Evolutionary conservation across 306 rosid genomes (phyloP), one percentile per base, ranked within the genome.

Genomic region (Vicia faba): DNA sequence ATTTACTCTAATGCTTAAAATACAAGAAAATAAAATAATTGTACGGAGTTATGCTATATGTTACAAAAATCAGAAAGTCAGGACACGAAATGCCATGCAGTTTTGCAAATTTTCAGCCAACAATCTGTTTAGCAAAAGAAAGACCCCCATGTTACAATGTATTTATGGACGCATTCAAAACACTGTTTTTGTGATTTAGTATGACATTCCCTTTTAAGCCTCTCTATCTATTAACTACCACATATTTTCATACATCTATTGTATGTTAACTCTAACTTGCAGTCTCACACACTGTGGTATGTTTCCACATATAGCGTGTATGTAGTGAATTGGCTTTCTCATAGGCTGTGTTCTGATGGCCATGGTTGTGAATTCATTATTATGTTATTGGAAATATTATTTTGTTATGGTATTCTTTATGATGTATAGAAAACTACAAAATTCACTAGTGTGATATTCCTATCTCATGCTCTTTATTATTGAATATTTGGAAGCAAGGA

Each of bases 1-100:
- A 38, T 36, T 39, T 46, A 38, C 49, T 50, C 57, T 44, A 66
- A 75, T 49, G 59, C 15, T 56, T 59, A 28, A 28, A 59, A 38
- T 58, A 11, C 46, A 58, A 18, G 39, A 43, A 64, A 64, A 41
- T 54, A 73, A 43, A 54, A 14, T 19, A 63, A 39, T 51, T 26
- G 25, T 20, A 4, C 16, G 16, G 9, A 43, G 28, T 11, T 9
- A 31, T 55, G 43, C 31, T 74, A 8, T 36, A 33, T 55, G 29
- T 36, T 46, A 35, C 20, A 6, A 44, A 8, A 43, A 25, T 36
- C 31, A 20, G 38, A 8, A 57, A 74, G 4, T 25, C 11, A 58
- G 33, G 35, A 33, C 16, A 18, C 40, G 45, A 23, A 48, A 57
- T 46, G 36, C 16, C 33, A 19, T 63, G 13, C 46, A 11, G 11